Evolutionary conservation across 192 early-diverging fungal species (phyloP), one percentile per base, ranked within the genome.

Genomic region (Phycomyces blakesleeanus): DNA sequence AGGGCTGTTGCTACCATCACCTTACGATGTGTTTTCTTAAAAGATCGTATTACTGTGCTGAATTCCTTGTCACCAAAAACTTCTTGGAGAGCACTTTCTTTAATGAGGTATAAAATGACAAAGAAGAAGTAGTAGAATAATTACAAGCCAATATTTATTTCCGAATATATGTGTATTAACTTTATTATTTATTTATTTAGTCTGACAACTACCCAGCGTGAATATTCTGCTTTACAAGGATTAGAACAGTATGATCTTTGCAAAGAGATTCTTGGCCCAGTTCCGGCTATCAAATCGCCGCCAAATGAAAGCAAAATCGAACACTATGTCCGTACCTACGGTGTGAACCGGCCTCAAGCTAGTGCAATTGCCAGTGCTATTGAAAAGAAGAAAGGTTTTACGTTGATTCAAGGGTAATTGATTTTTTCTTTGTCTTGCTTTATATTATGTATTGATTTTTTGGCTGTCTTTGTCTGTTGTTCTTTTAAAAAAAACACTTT

Each of bases 261-360:
- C 9, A 51, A 76, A 0, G 83, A 88, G 38, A 87, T 98, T 52
- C 61, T 97, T 26, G 42, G 72, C 1, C 88, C 91, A 25, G 68
- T 74, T 34, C 12, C 60, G 37, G 51, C 52, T 25, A 55, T 57
- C 26, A 84, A 85, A 75, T 65, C 78, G 18, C 76, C 71, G 5
- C 37, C 49, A 9, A 10, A 22, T 16, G 25, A 38, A 9, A 15
- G 25, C 10, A 14, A 2, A 10, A 50, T 69, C 25, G 40, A 69
- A 14, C 40, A 59, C 14, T 69, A 51, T 24, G 38, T 55, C 6
- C 5, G 40, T 9, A 55, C 29, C 15, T 91, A 89, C 62, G 78
- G 82, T n/a, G 87, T 97, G n/a, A 98, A 98, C 65, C 80, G 87
- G 57, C 92, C 94, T 7, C 96, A 98, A 72, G 96, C 95, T 0